Conservation (phyloP, 2,329 filamentous ascomycete species). For the Harringtonia aguacate region DNA sequence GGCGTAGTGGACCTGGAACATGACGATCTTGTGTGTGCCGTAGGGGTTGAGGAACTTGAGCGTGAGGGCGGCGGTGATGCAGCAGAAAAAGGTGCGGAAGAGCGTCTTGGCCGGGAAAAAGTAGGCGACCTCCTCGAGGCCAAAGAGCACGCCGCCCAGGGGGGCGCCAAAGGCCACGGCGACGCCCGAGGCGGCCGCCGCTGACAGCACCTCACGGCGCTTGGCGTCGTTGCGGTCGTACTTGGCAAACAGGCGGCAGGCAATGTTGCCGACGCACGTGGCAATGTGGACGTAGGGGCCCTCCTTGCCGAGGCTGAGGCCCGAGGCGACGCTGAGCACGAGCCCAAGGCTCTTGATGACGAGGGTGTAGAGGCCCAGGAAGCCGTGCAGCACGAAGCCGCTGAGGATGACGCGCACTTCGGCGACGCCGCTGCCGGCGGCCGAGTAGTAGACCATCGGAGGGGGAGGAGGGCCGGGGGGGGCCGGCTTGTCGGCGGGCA, state of each 20-base stretch:
- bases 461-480: constrained; percentile 25
- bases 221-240: constrained; percentile 94
- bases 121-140: constrained; percentile 89
- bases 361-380: constrained; percentile 79
- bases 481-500: background rate
- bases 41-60: constrained; percentile 95
- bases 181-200: constrained; percentile 82
- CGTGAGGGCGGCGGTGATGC: constrained; percentile 82
- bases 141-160: constrained; percentile 78
- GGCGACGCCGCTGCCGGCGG: constrained; percentile 89
- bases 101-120: constrained; percentile 97
- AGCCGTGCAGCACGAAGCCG: constrained; percentile 92
- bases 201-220: constrained; percentile 84
- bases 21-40: constrained; percentile 89
- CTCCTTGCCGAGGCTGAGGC: constrained; percentile 88
- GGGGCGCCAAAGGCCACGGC: constrained; percentile 92
- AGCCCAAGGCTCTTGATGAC: constrained; percentile 75
- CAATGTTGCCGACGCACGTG: constrained; percentile 89
- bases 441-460: constrained; percentile 90
- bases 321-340: constrained; percentile 82
- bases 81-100: constrained; percentile 97
- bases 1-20: constrained; percentile 87
- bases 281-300: constrained; percentile 96
- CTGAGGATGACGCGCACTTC: constrained; percentile 98
- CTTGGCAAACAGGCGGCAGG: constrained; percentile 85